A percentile compares a stretch with the other conserved stretches of the same genome.
Conservation (phyloP, 306 rosid genomes). For the Prunus mongolica region DNA sequence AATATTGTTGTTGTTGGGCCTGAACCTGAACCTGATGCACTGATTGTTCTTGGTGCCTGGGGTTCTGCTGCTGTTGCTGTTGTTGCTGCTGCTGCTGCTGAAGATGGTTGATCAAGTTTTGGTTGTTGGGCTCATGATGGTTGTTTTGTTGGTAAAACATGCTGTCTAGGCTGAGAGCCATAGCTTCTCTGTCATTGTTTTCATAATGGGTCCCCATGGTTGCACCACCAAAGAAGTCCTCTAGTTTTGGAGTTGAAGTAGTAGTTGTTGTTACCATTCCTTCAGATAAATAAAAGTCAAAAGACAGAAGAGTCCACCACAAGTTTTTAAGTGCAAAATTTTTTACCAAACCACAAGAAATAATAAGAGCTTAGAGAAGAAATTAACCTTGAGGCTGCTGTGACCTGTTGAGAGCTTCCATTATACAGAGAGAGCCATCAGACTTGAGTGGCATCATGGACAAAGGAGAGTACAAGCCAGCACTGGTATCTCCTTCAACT, state of each 20-base stretch:
- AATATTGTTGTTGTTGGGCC: conserved; percentile 23
- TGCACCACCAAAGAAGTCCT: conserved; percentile 76
- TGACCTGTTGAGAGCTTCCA: conserved; percentile 61
- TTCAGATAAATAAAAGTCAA: conserved; percentile 19
- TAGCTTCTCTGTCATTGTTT: conserved; percentile 54
- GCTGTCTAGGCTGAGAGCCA: conserved; percentile 67
- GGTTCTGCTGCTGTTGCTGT: conserved; percentile 13
- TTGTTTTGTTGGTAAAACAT: conserved; percentile 44
- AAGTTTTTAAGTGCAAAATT: not conserved
- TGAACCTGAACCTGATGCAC: too few relatives aligned
- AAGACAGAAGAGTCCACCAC: conserved; percentile 15
- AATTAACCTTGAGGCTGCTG: conserved; percentile 65
- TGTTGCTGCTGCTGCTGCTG: conserved; percentile 18
- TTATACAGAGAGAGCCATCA: conserved; percentile 66
- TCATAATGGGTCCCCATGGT: conserved; percentile 69
- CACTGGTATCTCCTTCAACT: conserved; percentile 48
- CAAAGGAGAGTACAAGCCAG: conserved; percentile 43
- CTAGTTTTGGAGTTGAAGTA: conserved; percentile 70
- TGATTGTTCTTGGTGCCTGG: too few relatives aligned
- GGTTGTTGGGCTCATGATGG: conserved; percentile 33
- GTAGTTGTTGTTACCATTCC: conserved; percentile 54
- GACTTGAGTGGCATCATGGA: conserved; percentile 81
- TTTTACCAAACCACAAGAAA: not conserved
- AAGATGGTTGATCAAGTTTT: conserved; percentile 33
- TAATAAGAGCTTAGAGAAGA: not conserved